Conservation (phyloP, 176 grass and related monocot species). For the Tuctoria greenei region DNA sequence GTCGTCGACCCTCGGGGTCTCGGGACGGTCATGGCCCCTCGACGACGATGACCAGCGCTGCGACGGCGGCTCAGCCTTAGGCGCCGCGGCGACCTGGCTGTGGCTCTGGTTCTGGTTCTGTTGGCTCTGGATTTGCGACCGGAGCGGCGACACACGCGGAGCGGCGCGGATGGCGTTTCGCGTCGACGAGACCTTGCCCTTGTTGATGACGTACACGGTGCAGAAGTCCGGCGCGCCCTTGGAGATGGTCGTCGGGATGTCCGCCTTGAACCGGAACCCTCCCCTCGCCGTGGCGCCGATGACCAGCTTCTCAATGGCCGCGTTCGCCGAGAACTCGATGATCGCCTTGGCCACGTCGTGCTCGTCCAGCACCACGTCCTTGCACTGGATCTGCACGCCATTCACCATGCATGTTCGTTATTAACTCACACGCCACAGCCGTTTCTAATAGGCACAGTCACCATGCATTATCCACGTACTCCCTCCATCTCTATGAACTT, state of each 20-base stretch:
- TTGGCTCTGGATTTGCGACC: conserved; percentile 40
- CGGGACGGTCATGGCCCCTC: conserved; percentile 31
- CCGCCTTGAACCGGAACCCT: conserved; percentile 80
- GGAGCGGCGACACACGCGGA: conserved; percentile 63
- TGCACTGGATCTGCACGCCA: conserved; percentile 56
- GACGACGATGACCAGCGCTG: conserved; percentile 35
- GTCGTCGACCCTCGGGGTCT: conserved; percentile 37
- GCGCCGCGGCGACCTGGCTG: not conserved
- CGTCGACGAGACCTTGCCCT: conserved; percentile 62
- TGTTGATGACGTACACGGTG: conserved; percentile 70
- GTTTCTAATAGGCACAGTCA: no score
- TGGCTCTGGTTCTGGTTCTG: not conserved
- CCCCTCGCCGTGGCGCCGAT: conserved; percentile 56
- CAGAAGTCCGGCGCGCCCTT: conserved; percentile 86
- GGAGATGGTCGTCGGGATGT: conserved; percentile 58
- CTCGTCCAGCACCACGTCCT: conserved; percentile 82
- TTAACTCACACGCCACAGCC: no score
- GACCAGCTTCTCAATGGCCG: conserved; percentile 73
- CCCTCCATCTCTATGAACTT: no score
- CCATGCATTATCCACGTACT: no score
- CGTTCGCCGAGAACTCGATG: conserved; percentile 55
- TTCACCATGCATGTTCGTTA: no score
- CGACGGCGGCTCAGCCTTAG: conserved; percentile 16
- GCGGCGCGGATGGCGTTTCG: conserved; percentile 57
- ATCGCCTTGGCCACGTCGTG: conserved; percentile 68